phyloP scores from a whole-genome alignment of 345 rosid genomes.

The Anastatica hierochuntica region DNA sequence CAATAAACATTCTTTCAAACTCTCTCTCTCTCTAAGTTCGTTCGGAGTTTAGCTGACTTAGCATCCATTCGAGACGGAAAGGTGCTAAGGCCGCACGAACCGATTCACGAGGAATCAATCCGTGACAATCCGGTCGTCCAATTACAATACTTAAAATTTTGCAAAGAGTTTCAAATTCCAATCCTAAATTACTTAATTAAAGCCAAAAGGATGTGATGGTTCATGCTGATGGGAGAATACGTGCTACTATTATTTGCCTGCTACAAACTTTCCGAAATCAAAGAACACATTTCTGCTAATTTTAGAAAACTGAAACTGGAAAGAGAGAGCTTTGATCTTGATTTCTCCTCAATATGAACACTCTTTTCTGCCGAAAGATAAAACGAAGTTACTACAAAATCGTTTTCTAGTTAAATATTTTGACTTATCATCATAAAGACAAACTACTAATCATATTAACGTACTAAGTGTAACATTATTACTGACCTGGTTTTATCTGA shows the following conservation, averaged over 20 bases:
- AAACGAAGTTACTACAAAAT: conserved; percentile 7
- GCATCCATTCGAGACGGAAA: no score
- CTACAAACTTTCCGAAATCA: conserved; percentile 14
- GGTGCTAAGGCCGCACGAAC: no score
- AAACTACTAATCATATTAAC: neutral
- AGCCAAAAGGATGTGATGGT: neutral
- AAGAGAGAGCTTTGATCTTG: conserved; percentile 10
- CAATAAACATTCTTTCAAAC: no score
- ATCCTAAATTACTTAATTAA: neutral
- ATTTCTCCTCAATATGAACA: neutral
- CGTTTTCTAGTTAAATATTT: conserved; percentile 14
- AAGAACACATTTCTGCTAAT: conserved; percentile 1
- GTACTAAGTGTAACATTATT: no score
- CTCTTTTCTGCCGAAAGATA: conserved; percentile 14
- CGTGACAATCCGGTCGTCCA: no score
- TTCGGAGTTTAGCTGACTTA: no score
- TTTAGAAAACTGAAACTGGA: neutral
- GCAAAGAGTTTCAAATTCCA: conserved; percentile 1
- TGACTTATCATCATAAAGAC: conserved; percentile 10
- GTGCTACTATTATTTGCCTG: neutral
- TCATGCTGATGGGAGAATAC: neutral
- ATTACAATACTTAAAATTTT: neutral
- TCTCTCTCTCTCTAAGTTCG: no score
- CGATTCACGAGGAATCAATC: no score
- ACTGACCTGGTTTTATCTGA: no score